Conservation (phyloP, 1,284 basidiomycete genomes). For the Clitocybe nebularis region DNA sequence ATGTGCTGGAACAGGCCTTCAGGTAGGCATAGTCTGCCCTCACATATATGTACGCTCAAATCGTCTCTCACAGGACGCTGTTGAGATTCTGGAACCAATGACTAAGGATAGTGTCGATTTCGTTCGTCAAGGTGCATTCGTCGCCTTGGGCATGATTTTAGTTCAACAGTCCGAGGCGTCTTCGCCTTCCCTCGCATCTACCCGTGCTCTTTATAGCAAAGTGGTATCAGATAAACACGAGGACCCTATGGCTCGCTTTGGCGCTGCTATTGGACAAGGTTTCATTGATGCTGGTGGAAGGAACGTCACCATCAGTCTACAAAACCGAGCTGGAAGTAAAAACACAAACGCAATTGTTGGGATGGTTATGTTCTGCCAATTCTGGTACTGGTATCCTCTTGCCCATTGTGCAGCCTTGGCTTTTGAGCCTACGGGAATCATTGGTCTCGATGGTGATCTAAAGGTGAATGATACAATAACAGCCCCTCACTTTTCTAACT, state of each 20-base stretch:
- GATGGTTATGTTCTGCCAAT: conserved; percentile 94
- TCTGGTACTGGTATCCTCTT: conserved; percentile 99
- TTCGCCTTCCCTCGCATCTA: conserved; percentile 75
- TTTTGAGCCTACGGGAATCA: conserved; percentile 91
- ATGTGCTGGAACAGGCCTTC: conserved; percentile 94
- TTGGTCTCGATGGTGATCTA: conserved; percentile 82
- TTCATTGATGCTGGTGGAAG: conserved; percentile 95
- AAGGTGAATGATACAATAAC: conserved; percentile 48
- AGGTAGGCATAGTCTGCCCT: conserved; percentile 39
- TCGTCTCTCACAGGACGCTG: conserved; percentile 64
- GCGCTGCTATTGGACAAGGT: conserved; percentile 90
- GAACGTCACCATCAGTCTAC: conserved; percentile 90
- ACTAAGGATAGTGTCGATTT: conserved; percentile 96
- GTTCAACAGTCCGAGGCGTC: conserved; percentile 92
- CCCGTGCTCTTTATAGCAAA: conserved; percentile 81
- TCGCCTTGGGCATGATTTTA: conserved; percentile 92
- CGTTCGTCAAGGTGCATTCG: conserved; percentile 95
- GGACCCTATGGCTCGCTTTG: conserved; percentile 96
- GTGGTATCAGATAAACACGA: conserved; percentile 94
- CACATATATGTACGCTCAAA: not conserved
- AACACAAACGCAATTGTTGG: conserved; percentile 94
- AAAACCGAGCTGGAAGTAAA: conserved; percentile 85
- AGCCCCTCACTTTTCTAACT: conserved; percentile 3
- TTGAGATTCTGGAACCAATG: conserved; percentile 94
- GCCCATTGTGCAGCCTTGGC: conserved; percentile 91